These are phyloP conservation scores for Solanum verrucosum DNA, from an alignment of 257 asterid species.

Conservation along the genomic window DNA sequence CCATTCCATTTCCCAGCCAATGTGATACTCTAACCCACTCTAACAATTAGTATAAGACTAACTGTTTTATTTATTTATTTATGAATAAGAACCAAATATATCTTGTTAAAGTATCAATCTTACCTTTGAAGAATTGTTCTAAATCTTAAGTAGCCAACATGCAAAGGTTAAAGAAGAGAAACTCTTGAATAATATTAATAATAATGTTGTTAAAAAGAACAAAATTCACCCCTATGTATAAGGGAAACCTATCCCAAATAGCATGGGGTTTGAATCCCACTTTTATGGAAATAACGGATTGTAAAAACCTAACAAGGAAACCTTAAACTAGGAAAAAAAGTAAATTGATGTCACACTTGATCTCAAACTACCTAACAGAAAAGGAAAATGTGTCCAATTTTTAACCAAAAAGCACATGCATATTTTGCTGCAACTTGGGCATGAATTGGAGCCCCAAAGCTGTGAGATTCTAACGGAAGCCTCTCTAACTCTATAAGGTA, in stretches of 20 bases:
- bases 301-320: neutral
- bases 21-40: neutral
- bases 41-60: neutral
- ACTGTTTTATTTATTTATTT: neutral
- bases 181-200: neutral
- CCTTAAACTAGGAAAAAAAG: neutral
- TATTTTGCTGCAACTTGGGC: neutral
- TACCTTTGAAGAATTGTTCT: neutral
- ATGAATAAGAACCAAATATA: neutral
- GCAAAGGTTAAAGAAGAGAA: neutral
- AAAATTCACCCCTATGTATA: neutral
- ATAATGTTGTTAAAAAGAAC: neutral
- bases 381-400: neutral
- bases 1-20: neutral
- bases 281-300: neutral
- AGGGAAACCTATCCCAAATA: neutral
- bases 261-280: neutral
- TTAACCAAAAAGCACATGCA: neutral
- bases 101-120: neutral
- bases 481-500: neutral
- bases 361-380: neutral
- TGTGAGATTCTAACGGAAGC: neutral
- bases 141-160: neutral
- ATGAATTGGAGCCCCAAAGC: neutral
- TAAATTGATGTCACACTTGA: neutral